Conservation (phyloP, 164 flowering plant species). For the Vitis rupestris region DNA sequence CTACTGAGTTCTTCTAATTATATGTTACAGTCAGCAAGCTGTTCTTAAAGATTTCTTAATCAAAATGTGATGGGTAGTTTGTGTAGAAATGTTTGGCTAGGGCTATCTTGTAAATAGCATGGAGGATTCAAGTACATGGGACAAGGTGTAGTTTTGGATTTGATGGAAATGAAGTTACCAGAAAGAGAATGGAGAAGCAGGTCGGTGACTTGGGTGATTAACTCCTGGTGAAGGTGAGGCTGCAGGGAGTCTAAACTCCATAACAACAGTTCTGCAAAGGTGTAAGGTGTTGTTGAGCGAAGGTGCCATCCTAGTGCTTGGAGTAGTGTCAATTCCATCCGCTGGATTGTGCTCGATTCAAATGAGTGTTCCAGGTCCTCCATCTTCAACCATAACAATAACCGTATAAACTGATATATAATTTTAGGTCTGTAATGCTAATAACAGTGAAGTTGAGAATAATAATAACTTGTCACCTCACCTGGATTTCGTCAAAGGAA, state of each 20-base stretch:
- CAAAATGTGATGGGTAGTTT: too few species aligned
- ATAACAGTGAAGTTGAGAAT: background rate
- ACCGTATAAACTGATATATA: background rate
- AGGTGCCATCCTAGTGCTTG: slow-evolving; percentile 52
- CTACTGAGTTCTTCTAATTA: too few species aligned
- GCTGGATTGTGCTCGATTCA: slow-evolving; percentile 31
- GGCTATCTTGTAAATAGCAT: too few species aligned
- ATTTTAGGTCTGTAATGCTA: background rate
- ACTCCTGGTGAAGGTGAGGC: slow-evolving; percentile 14
- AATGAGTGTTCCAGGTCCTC: slow-evolving; percentile 42
- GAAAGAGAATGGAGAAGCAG: slow-evolving; percentile 39
- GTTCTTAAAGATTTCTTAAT: too few species aligned
- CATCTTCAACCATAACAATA: slow-evolving; percentile 19
- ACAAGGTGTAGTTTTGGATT: background rate
- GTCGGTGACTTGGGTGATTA: slow-evolving; percentile 33
- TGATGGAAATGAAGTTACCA: slow-evolving; percentile 26
- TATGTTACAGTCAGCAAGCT: too few species aligned
- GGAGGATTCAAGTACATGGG: background rate
- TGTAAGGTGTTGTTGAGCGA: slow-evolving; percentile 40
- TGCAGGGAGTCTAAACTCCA: slow-evolving; percentile 23
- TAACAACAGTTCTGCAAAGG: slow-evolving; percentile 39
- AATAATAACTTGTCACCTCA: slow-evolving; percentile 5
- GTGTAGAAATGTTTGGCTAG: too few species aligned
- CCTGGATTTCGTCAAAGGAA: slow-evolving; percentile 54
- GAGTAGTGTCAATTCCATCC: slow-evolving; percentile 51